Evolutionary conservation across 108 stramenopile genomes (phyloP), one percentile per base, ranked within the genome.

Genomic region (Fragilariopsis cylindrus): DNA sequence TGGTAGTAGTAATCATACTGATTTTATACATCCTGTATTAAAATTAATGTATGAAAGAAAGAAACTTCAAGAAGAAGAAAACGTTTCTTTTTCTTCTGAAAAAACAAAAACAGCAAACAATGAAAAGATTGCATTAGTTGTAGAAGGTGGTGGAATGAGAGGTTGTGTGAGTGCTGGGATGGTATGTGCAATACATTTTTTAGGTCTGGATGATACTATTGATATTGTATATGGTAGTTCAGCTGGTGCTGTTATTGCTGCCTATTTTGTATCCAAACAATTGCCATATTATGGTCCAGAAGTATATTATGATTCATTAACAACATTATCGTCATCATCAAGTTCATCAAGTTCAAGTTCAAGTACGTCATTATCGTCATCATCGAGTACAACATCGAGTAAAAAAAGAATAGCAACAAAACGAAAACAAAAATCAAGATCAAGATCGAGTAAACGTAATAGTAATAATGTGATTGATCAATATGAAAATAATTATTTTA

Each of bases 141-240:
- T 98, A 56, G 98, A 98, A 77, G 98, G 98, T 11, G 98, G 98
- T 5, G 98, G 98, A 6, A 98, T 98, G 98, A 72, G 98, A 40
- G 98, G 98, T 39, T 98, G 96, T 65, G 86, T 98, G 19, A 88
- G 92, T 1, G 98, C 97, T 11, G 98, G 98, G 42, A 97, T 97
- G 97, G 88, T 94, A 7, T 87, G 92, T 53, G 94, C 96, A 1
- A 72, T 98, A 7, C 78, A 88, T 71, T 78, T 95, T 58, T 73
- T 97, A 9, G 97, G 96, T 12, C 76, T 97, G 60, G 72, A 85
- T 50, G 95, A 97, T 75, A 69, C 85, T 9, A 65, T 97, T 46
- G 96, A 97, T 81, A 92, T 92, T n/a, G 93, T 98, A 0, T 98
- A 98, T 76, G 97, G 97, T 9, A 88, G 88, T 7, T 89, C 87